Evolutionary conservation across 331 rosid species (phyloP).

Genomic region (Erythrophleum ivorense): DNA sequence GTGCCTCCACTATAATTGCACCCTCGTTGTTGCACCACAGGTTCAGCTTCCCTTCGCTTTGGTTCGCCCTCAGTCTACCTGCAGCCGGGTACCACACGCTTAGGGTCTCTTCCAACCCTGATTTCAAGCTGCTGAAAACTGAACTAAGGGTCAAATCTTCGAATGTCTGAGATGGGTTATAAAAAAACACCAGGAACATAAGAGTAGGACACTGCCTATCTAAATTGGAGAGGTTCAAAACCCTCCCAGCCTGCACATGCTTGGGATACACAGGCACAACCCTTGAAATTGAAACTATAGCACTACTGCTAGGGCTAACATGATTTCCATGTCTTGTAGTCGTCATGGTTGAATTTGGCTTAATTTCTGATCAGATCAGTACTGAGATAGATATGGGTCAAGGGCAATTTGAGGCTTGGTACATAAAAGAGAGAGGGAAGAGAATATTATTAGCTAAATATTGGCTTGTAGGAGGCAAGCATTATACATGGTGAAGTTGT

Average conservation of each 20-base stretch:
- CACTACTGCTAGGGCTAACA: constrained; percentile 32
- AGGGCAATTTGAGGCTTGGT: not conserved
- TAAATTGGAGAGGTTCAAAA: constrained; percentile 68
- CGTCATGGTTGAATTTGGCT: constrained; percentile 24
- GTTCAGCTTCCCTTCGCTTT: constrained; percentile 58
- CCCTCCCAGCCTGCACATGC: constrained; percentile 46
- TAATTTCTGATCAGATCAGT: not conserved
- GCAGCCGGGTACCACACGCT: constrained; percentile 71
- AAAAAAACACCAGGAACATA: constrained; percentile 75
- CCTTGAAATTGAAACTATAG: constrained; percentile 54
- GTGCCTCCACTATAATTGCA: constrained; percentile 62
- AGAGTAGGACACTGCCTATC: constrained; percentile 77
- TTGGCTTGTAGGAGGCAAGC: not conserved
- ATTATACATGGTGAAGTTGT: constrained; percentile 9
- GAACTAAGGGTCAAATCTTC: constrained; percentile 37
- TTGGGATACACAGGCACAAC: constrained; percentile 56
- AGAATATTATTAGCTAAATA: not conserved
- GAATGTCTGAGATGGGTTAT: constrained; percentile 30
- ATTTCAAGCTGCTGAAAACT: constrained; percentile 57
- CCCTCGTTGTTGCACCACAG: constrained; percentile 76
- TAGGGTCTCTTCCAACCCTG: constrained; percentile 72
- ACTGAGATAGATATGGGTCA: not conserved
- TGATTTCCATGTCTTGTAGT: constrained; percentile 36
- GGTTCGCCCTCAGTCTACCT: constrained; percentile 58
- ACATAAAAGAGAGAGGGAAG: not conserved